A percentile compares a stretch with the other conserved stretches of the same genome.
phyloP scores from a whole-genome alignment of 2,329 filamentous ascomycete species.

The Phyllachora maydis region DNA sequence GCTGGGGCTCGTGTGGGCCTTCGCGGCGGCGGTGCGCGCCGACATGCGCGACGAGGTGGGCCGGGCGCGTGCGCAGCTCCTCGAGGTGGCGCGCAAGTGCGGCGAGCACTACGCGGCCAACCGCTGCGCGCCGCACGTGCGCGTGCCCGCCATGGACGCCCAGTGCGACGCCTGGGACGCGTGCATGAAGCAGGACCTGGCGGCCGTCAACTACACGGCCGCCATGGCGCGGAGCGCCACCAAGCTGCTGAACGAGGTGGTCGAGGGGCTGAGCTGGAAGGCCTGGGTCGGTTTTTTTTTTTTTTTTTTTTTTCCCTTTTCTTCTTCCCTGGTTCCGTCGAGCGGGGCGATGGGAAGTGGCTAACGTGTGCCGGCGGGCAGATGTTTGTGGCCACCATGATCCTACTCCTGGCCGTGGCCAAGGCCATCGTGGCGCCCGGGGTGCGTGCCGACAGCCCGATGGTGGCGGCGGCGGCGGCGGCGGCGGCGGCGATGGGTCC shows the following conservation, averaged over 20 bases:
- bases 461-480: too few relatives aligned
- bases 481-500: too few relatives aligned
- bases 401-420: conserved; percentile 24
- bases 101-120: conserved; percentile 56
- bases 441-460: too few relatives aligned
- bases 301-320: too few relatives aligned
- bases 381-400: conserved; percentile 28
- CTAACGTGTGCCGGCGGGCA: conserved; percentile 9
- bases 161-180: conserved; percentile 65
- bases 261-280: conserved; percentile 79
- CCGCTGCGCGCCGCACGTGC: conserved; percentile 40
- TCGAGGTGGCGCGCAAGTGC: conserved; percentile 57
- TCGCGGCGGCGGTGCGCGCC: conserved; percentile 49
- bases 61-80: conserved; percentile 44
- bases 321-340: too few relatives aligned
- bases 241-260: conserved; percentile 82
- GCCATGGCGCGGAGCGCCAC: conserved; percentile 78
- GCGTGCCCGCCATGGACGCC: conserved; percentile 50
- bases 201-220: conserved; percentile 56
- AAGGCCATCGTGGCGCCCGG: conserved; percentile 33
- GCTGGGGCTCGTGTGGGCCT: conserved; percentile 35
- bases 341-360: too few relatives aligned
- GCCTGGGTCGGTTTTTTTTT: conserved; percentile 25
- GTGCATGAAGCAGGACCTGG: conserved; percentile 73
- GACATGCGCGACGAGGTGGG: conserved; percentile 58